phyloP scores from a whole-genome alignment of 768 basidiomycete species.

The Mycena latifolia region DNA sequence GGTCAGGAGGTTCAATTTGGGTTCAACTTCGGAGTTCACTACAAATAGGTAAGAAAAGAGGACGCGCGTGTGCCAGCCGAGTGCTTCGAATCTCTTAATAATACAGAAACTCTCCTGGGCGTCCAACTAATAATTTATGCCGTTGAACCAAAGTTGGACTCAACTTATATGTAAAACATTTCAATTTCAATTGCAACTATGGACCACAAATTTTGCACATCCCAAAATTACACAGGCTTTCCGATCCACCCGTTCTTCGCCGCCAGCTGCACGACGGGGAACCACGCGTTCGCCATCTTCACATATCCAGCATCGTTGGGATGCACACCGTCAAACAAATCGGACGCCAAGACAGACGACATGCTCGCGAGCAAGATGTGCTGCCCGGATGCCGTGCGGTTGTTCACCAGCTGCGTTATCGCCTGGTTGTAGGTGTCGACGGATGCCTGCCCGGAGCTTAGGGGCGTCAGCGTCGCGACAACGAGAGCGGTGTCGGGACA shows the following conservation, averaged over 20 bases:
- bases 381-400: conserved; percentile 27
- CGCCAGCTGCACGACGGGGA: conserved; percentile 29
- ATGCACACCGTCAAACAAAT: conserved; percentile 30
- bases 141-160: too few relatives aligned
- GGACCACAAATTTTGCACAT: too few relatives aligned
- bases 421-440: conserved; percentile 28
- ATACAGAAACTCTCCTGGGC: too few relatives aligned
- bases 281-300: conserved; percentile 34
- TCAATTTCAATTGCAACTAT: too few relatives aligned
- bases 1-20: too few relatives aligned
- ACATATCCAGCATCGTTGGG: conserved; percentile 33
- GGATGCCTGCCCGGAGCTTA: conserved; percentile 12
- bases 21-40: too few relatives aligned
- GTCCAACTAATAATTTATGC: too few relatives aligned
- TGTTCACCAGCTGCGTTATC: conserved; percentile 19
- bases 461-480: conserved; percentile 28
- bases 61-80: too few relatives aligned
- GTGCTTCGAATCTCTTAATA: too few relatives aligned
- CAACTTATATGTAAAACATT: too few relatives aligned
- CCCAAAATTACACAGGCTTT: background rate
- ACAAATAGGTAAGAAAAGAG: too few relatives aligned
- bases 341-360: conserved; percentile 14
- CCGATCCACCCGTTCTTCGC: conserved; percentile 34
- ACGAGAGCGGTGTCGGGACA: conserved; percentile 29
- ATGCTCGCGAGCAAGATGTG: conserved; percentile 30